phyloP scores from a whole-genome alignment of 106 monocot genomes.

The Acanthochlamys bracteata region DNA sequence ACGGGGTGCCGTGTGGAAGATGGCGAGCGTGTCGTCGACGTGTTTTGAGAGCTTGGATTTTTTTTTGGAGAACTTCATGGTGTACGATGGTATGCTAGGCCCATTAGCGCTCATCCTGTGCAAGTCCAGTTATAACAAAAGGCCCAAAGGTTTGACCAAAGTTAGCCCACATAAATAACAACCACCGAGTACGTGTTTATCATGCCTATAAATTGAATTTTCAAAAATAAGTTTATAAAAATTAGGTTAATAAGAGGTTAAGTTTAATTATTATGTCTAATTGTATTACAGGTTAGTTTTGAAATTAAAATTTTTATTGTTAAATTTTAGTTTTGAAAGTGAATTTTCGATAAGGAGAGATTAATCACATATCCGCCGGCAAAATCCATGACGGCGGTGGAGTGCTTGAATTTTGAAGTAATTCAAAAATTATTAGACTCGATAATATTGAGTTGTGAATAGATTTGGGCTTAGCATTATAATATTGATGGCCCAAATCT shows the following conservation, averaged over 20 bases:
- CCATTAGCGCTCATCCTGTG: constrained; percentile 16
- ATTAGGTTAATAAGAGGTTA: constrained; percentile 3
- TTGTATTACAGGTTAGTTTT: not conserved
- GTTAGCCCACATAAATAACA: not conserved
- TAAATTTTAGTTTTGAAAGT: too few relatives aligned
- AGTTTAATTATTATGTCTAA: constrained; percentile 9
- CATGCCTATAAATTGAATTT: not conserved
- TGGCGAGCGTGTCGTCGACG: constrained; percentile 32
- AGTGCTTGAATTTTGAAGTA: too few relatives aligned
- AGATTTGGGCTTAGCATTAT: too few relatives aligned
- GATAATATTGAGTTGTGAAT: too few relatives aligned
- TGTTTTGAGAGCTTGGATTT: constrained; percentile 8
- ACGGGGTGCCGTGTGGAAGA: constrained; percentile 36
- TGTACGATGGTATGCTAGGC: constrained; percentile 19
- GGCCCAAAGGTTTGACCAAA: not conserved
- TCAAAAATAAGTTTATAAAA: not conserved
- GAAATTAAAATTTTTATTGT: not conserved
- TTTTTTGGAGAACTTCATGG: constrained; percentile 19
- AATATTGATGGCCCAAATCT: too few relatives aligned
- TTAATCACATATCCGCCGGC: not conserved
- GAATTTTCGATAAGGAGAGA: too few relatives aligned
- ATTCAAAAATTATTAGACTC: too few relatives aligned
- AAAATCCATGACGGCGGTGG: not conserved
- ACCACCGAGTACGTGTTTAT: not conserved
- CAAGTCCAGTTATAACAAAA: not conserved